Base-by-base conservation (phyloP, 176 grass and related monocot species). In the Carex pumila region DNA sequence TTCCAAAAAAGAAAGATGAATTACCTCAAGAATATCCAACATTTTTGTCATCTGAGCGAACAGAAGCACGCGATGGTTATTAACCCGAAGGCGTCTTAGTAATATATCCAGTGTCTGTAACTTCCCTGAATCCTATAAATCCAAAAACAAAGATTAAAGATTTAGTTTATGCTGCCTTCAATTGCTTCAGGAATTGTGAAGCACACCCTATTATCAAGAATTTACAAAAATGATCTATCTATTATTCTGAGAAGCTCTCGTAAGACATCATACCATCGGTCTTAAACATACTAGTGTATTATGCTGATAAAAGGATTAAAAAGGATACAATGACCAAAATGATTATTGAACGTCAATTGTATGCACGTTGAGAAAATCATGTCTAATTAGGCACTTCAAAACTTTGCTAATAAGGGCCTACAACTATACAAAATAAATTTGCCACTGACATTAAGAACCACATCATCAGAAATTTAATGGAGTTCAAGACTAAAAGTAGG, bases 21-120 rank as follows among this genome's bases (percentile, higher is more conserved):
- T 59, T 94, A 99, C 97, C 97, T 99, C 97, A 70, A 99, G 93
- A 85, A 96, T 99, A 87, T 99, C 89, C 79, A 99, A 88, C 97
- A 99, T 99, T 92, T 99, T 99, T 88, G 97, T 99, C 97, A 99
- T 99, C 87, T 99, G 97, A 71, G 93, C 93, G 86, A 99, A 99
- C 62, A 99, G 80, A 61, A 99, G 93, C 71, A 99, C 97, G 39
- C 97, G 97, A 83, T 99, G 97, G 86, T 95, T 95, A 84, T 89
- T 91, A 82, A 91, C 88, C 65, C 97, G 89, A 49, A 99, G 93
- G 58, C 92, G 93, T 69, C 92, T 89, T 22, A 99, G 63, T 79
- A 99, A 83, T 81, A 89, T 85, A 89, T 99, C 97, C 50, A 99
- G 83, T 12, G 97, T 99, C 60, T 96, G 93, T 75, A 99, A 93